Evolutionary conservation across 106 monocot genomes (phyloP).

Genomic region (Dioscorea dumetorum): DNA sequence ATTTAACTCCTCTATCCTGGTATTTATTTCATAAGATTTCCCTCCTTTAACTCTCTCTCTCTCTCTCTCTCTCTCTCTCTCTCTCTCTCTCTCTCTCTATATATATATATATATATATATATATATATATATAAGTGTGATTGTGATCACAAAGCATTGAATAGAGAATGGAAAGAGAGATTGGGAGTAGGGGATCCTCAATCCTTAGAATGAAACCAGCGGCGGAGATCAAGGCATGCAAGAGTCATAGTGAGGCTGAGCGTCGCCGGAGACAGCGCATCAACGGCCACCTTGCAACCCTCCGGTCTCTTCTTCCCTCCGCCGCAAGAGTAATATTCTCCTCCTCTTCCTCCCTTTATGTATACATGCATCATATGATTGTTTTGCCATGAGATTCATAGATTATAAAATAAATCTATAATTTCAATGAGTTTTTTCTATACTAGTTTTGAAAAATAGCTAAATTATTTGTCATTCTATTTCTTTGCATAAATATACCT

Average conservation of each 20-base stretch:
- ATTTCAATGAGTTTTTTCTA: too few species aligned
- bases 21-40: not conserved
- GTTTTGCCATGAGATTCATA: not conserved
- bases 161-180: not conserved
- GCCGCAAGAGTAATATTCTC: constrained; percentile 42
- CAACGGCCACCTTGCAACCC: constrained; percentile 78
- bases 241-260: constrained; percentile 88
- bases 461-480: too few species aligned
- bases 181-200: constrained; percentile 6
- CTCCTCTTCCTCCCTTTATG: not conserved
- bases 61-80: constrained; percentile 1
- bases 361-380: not conserved
- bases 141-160: too few species aligned
- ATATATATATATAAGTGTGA: too few species aligned
- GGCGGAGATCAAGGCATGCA: not conserved
- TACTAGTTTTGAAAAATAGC: too few species aligned
- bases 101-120: too few species aligned
- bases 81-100: not conserved
- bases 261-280: constrained; percentile 73
- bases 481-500: too few species aligned
- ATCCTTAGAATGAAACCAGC: too few species aligned
- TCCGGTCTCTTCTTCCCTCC: constrained; percentile 64
- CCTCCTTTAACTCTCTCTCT: not conserved
- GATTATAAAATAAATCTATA: not conserved
- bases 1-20: not conserved